Evolutionary conservation across 139 green algal species (phyloP).

Genomic region (Coelastrella sp.): DNA sequence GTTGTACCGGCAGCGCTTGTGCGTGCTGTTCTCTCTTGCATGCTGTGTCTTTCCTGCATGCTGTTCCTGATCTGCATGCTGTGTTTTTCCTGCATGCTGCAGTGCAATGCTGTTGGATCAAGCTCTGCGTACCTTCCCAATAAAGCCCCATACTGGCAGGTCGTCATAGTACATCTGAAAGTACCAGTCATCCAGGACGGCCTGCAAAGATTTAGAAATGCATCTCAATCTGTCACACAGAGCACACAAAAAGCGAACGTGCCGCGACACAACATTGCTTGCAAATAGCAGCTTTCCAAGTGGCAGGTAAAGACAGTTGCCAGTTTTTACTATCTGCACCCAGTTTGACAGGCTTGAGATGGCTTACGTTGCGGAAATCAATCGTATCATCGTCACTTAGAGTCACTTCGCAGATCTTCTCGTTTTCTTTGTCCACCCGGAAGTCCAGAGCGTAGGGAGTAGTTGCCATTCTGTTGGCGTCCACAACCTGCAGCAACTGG

Average conservation of each 20-base stretch:
- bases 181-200: slow-evolving; percentile 76
- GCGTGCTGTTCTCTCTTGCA: too few species aligned
- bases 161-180: slow-evolving; percentile 94
- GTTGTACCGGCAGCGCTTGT: too few species aligned
- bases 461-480: slow-evolving; percentile 81
- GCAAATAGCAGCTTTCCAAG: neutral
- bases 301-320: neutral
- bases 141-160: slow-evolving; percentile 96
- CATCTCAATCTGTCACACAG: too few species aligned
- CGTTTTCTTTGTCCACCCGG: slow-evolving; percentile 77
- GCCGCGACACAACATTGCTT: too few species aligned
- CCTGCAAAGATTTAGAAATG: too few species aligned
- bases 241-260: too few species aligned
- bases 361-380: slow-evolving; percentile 78
- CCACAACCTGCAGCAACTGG: slow-evolving; percentile 63
- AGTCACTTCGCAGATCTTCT: slow-evolving; percentile 80
- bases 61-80: too few species aligned
- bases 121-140: slow-evolving; percentile 77
- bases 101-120: neutral
- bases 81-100: neutral
- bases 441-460: slow-evolving; percentile 92
- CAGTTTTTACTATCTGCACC: neutral
- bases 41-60: neutral
- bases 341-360: neutral
- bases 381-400: slow-evolving; percentile 82